These are phyloP conservation scores for Hypholoma fasciculare DNA, from an alignment of 768 basidiomycete genomes.

Conservation along the genomic window DNA sequence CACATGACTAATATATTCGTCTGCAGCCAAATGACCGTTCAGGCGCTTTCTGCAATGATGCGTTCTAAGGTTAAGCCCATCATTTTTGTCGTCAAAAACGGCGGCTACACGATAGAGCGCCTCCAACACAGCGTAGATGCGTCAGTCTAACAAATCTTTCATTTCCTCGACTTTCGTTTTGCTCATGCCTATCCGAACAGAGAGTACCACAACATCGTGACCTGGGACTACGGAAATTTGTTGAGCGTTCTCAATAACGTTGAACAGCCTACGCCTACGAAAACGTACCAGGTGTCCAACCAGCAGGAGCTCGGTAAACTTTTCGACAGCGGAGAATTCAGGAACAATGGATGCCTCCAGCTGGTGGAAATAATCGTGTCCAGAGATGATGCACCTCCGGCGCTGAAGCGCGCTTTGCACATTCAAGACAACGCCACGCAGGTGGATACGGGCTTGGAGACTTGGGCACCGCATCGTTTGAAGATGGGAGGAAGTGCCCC, in stretches of 20 bases:
- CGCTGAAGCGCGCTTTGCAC: too few relatives aligned
- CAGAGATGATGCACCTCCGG: too few relatives aligned
- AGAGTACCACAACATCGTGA: constrained; percentile 12
- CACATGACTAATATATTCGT: neutral
- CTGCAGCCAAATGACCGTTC: constrained; percentile 10
- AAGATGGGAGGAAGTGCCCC: too few relatives aligned
- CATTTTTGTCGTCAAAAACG: constrained; percentile 11
- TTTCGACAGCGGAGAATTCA: too few relatives aligned
- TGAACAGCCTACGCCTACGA: too few relatives aligned
- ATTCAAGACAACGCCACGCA: too few relatives aligned
- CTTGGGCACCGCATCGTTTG: too few relatives aligned
- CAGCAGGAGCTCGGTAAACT: too few relatives aligned
- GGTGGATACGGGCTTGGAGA: too few relatives aligned
- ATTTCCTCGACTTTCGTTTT: neutral
- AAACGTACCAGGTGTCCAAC: too few relatives aligned
- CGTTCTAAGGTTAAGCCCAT: constrained; percentile 8
- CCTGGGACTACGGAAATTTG: constrained; percentile 8
- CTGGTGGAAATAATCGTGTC: too few relatives aligned
- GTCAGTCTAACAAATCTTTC: neutral
- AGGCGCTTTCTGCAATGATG: constrained; percentile 9
- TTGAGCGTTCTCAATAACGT: constrained; percentile 3
- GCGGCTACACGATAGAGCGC: constrained; percentile 13
- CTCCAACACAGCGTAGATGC: constrained; percentile 5
- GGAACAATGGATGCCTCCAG: too few relatives aligned
- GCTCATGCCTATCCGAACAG: neutral